Percentiles rank a stretch among this genome's conserved stretches.
Evolutionary conservation across 1,284 basidiomycete species (phyloP).

Genomic region (Ustilago lituana): DNA sequence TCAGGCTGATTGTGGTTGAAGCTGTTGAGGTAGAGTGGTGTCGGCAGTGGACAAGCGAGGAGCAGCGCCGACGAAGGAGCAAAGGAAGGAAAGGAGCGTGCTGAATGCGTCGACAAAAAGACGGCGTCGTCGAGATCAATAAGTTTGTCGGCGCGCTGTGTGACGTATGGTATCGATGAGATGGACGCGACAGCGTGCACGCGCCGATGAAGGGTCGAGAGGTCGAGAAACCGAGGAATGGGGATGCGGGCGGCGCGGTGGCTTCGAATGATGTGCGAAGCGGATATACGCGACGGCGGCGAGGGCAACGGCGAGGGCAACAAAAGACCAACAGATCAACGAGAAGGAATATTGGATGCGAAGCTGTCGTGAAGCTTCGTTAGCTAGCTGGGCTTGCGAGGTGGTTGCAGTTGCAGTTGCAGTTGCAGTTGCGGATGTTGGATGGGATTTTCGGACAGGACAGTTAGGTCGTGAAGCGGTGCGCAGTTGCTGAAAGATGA

Average conservation of each 20-base stretch:
- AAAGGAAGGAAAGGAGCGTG: slow-evolving; percentile 2
- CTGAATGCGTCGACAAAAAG: no score
- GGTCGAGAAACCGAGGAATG: neutral
- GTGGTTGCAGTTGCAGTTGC: slow-evolving; percentile 17
- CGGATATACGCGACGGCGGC: slow-evolving; percentile 18
- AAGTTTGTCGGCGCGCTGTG: neutral
- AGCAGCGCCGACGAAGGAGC: neutral
- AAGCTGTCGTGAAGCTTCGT: no score
- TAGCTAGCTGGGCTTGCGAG: slow-evolving; percentile 21
- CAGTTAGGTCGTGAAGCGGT: neutral
- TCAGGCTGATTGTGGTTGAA: neutral
- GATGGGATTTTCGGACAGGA: slow-evolving; percentile 19
- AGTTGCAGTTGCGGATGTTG: slow-evolving; percentile 17
- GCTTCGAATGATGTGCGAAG: slow-evolving; percentile 10
- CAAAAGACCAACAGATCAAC: slow-evolving; percentile 20
- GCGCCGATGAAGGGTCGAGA: slow-evolving; percentile 18
- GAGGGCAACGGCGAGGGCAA: slow-evolving; percentile 9
- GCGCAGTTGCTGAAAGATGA: slow-evolving; percentile 1
- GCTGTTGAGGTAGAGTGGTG: neutral
- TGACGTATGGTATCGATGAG: slow-evolving; percentile 1
- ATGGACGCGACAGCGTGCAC: slow-evolving; percentile 19
- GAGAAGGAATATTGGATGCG: slow-evolving; percentile 33
- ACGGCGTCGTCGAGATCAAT: no score
- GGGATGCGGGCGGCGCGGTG: neutral
- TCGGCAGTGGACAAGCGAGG: neutral